These are phyloP conservation scores for Candida ortonii DNA, from an alignment of 805 yeast genomes.

Conservation along the genomic window DNA sequence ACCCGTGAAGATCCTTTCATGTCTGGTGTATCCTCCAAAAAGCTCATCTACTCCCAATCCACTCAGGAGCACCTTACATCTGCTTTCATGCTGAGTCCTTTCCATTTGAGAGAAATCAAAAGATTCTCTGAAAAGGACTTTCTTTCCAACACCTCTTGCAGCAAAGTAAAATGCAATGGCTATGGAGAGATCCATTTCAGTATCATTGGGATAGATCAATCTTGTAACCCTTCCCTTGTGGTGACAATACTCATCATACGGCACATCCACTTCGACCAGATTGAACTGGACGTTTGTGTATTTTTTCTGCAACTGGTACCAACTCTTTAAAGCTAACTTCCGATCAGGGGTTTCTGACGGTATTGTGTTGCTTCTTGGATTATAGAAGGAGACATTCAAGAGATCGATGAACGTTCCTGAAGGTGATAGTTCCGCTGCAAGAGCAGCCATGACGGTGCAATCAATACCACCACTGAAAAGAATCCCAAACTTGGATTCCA, in stretches of 20 bases:
- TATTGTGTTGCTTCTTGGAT: slow-evolving; percentile 65
- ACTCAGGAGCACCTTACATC: slow-evolving; percentile 71
- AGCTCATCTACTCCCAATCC: slow-evolving; percentile 98
- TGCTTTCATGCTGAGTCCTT: slow-evolving; percentile 40
- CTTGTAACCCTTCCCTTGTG: slow-evolving; percentile 51
- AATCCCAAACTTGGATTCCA: slow-evolving; percentile 47
- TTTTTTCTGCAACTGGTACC: slow-evolving; percentile 44
- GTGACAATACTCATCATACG: slow-evolving; percentile 60
- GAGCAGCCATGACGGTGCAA: slow-evolving; percentile 74
- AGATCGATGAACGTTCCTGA: slow-evolving; percentile 55
- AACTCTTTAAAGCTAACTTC: slow-evolving; percentile 62
- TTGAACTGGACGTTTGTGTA: slow-evolving; percentile 44
- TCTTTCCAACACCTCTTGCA: slow-evolving; percentile 51
- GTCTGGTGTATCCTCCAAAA: slow-evolving; percentile 93
- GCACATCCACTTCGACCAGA: slow-evolving; percentile 69
- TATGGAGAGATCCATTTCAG: slow-evolving; percentile 94
- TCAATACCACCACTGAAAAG: slow-evolving; percentile 95
- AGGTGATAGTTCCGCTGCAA: slow-evolving; percentile 37
- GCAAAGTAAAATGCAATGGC: slow-evolving; percentile 96
- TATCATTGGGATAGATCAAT: slow-evolving; percentile 77
- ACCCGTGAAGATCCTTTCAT: slow-evolving; percentile 49
- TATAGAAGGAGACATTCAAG: slow-evolving; percentile 90
- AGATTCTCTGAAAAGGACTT: slow-evolving; percentile 15
- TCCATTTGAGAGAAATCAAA: slow-evolving; percentile 3
- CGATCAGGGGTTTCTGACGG: slow-evolving; percentile 85